Evolutionary conservation across 805 yeast genomes (phyloP).

Genomic region (Tetrapisispora arboricola): DNA sequence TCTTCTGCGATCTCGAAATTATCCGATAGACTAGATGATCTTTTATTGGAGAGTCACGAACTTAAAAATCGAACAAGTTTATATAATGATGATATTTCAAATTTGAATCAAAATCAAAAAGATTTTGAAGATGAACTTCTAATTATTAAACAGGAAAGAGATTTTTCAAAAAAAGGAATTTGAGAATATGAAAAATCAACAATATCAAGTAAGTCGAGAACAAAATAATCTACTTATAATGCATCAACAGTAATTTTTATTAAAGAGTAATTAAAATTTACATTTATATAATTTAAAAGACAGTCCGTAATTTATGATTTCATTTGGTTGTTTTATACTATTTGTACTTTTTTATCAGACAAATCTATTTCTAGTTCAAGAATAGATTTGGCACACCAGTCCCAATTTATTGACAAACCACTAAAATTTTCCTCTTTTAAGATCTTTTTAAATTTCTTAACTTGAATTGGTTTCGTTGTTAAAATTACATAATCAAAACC

Average conservation of each 20-base stretch:
- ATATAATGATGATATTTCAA: slow-evolving; percentile 47
- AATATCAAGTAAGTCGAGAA: background rate
- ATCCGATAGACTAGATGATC: slow-evolving; percentile 47
- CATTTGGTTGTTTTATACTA: background rate
- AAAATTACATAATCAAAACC: slow-evolving; percentile 28
- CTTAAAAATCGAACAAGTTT: slow-evolving; percentile 19
- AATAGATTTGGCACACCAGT: slow-evolving; percentile 25
- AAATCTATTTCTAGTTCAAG: slow-evolving; percentile 14
- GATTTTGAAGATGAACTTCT: slow-evolving; percentile 79
- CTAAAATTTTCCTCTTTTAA: slow-evolving; percentile 2
- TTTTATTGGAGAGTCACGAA: slow-evolving; percentile 39
- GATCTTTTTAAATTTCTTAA: slow-evolving; percentile 16
- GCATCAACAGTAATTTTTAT: background rate
- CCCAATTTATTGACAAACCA: slow-evolving; percentile 24
- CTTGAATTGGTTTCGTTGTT: slow-evolving; percentile 21
- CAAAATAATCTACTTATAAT: background rate
- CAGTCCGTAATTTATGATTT: background rate
- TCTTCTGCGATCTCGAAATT: slow-evolving; percentile 31
- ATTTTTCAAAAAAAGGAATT: slow-evolving; percentile 60
- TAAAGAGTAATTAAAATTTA: background rate
- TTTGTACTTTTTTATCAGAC: background rate
- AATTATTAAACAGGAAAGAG: slow-evolving; percentile 75
- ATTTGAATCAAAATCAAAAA: slow-evolving; percentile 12
- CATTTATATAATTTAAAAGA: background rate
- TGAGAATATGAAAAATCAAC: slow-evolving; percentile 46